Percentiles rank a stretch among this genome's conserved stretches.
These are phyloP conservation scores for Anaeromyces robustus DNA, from an alignment of 192 early-diverging fungal genomes.

Conservation along the genomic window DNA sequence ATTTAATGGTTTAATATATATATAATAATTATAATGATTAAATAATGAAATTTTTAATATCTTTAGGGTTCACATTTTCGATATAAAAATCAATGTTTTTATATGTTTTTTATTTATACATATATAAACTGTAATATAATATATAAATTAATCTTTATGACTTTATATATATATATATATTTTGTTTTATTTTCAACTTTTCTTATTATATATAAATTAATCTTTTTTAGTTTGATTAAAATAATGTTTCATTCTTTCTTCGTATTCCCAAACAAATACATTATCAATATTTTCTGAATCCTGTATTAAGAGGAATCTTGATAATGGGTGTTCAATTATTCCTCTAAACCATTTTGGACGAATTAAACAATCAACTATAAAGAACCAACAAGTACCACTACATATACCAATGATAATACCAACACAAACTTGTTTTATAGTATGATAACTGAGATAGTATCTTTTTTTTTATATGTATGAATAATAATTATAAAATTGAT, in stretches of 20 bases:
- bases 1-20: no score
- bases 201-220: neutral
- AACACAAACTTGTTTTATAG: neutral
- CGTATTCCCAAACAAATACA: neutral
- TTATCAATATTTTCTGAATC: neutral
- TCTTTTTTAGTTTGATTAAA: neutral
- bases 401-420: neutral
- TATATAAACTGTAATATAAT: no score
- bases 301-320: neutral
- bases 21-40: no score
- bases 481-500: no score
- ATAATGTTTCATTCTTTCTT: neutral
- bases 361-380: neutral
- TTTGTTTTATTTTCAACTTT: neutral
- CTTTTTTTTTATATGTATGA: neutral
- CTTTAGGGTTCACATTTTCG: no score
- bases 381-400: neutral
- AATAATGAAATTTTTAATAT: no score
- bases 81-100: no score
- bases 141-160: no score
- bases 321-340: neutral
- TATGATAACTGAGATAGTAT: neutral
- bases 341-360: neutral
- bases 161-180: neutral
- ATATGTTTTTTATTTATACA: no score